phyloP scores from a whole-genome alignment of 2,329 filamentous ascomycete species.

The Pyricularia sp. region DNA sequence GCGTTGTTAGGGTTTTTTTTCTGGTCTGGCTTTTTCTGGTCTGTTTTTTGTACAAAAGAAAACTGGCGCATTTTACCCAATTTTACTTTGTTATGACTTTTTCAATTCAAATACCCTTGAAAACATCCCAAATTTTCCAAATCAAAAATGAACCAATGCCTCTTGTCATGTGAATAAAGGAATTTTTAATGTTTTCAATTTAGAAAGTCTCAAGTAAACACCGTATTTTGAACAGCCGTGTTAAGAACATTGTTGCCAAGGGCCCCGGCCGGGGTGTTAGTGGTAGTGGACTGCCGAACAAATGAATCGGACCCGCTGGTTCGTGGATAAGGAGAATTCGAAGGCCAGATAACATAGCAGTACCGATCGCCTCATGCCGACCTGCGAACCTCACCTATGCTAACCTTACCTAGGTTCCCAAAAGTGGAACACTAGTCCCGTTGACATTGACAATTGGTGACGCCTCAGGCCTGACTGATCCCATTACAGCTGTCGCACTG shows the following conservation, averaged over 20 bases:
- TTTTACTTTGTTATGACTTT: neutral
- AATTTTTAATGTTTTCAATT: neutral
- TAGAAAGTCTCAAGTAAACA: neutral
- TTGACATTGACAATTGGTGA: neutral
- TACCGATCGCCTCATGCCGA: neutral
- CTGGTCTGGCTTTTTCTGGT: neutral
- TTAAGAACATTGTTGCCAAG: neutral
- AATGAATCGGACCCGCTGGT: neutral
- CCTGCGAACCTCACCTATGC: neutral
- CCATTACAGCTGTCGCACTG: neutral
- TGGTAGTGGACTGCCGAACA: neutral
- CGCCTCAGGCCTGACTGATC: neutral
- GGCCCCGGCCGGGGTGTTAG: neutral
- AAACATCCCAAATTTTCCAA: neutral
- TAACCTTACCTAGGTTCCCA: neutral
- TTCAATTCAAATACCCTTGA: neutral
- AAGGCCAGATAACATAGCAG: neutral
- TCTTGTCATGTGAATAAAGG: neutral
- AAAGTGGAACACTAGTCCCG: neutral
- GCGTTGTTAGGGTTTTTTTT: neutral
- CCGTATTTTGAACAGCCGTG: neutral
- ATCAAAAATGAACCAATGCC: neutral
- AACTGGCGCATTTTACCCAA: slow-evolving; percentile 1
- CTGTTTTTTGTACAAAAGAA: neutral
- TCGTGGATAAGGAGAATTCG: neutral